These are phyloP conservation scores for Daldinia concentrica DNA, from an alignment of 495 filamentous ascomycete species.

Conservation along the genomic window DNA sequence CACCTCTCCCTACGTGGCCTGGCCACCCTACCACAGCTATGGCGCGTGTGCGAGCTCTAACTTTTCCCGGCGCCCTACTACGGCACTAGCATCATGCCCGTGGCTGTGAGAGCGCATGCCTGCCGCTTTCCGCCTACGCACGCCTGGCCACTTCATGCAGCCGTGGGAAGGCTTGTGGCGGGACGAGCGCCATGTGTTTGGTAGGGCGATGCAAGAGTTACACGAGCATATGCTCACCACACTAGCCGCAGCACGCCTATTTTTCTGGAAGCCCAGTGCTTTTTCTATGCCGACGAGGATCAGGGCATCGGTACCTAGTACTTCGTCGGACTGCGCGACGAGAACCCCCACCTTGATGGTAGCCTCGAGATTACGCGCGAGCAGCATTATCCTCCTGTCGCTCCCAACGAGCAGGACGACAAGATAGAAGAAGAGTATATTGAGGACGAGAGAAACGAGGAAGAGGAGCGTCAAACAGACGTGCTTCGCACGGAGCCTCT, in stretches of 20 bases:
- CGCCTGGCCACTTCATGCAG: conserved; percentile 35
- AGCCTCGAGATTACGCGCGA: conserved; percentile 46
- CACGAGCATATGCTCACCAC: conserved; percentile 28
- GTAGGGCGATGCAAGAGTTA: conserved; percentile 24
- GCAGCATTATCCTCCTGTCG: conserved; percentile 45
- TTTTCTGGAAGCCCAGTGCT: conserved; percentile 38
- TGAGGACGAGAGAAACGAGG: conserved; percentile 33
- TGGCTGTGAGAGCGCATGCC: conserved; percentile 44
- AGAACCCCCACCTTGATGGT: conserved; percentile 34
- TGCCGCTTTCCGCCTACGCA: conserved; percentile 19
- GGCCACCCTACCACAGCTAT: conserved; percentile 26
- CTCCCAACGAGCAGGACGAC: conserved; percentile 35
- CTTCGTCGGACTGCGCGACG: conserved; percentile 44
- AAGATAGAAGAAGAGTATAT: conserved; percentile 32
- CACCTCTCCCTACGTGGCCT: conserved; percentile 37
- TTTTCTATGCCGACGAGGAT: conserved; percentile 23
- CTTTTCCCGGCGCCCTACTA: conserved; percentile 24
- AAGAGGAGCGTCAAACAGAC: conserved; percentile 39
- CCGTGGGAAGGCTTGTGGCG: conserved; percentile 44
- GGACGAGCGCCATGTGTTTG: conserved; percentile 42
- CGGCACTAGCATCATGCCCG: conserved; percentile 19
- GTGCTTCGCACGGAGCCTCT: conserved; percentile 44
- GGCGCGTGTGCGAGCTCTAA: conserved; percentile 31
- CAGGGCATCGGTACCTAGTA: conserved; percentile 45
- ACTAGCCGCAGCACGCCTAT: conserved; percentile 35